phyloP scores from a whole-genome alignment of 2,329 filamentous ascomycete genomes.

The Coniella lustricola region DNA sequence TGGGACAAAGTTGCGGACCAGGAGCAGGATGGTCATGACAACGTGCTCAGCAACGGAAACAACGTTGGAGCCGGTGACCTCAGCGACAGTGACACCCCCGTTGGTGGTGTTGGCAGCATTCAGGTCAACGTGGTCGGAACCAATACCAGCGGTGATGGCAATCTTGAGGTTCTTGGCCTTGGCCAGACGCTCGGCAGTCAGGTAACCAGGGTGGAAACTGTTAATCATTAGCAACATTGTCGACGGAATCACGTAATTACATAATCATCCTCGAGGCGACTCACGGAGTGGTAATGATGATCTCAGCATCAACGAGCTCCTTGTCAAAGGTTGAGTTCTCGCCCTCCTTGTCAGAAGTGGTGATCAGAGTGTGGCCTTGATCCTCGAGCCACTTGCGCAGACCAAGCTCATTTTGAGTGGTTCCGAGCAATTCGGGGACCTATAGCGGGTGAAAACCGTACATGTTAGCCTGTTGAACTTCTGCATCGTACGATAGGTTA shows the following conservation, averaged over 20 bases:
- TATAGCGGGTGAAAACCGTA: conserved; percentile 23
- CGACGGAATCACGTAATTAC: too few relatives aligned
- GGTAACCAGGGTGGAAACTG: conserved; percentile 97
- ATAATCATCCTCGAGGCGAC: conserved; percentile 20
- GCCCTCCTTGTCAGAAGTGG: conserved; percentile 94
- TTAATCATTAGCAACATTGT: too few relatives aligned
- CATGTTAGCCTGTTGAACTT: conserved; percentile 2
- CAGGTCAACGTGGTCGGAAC: conserved; percentile 96
- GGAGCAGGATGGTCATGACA: conserved; percentile 93
- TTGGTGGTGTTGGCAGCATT: conserved; percentile 98
- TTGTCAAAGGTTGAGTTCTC: conserved; percentile 89
- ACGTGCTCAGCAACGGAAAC: conserved; percentile 99
- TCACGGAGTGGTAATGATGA: conserved; percentile 98
- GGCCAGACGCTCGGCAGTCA: conserved; percentile 89
- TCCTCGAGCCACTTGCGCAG: conserved; percentile 97
- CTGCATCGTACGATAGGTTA: too few relatives aligned
- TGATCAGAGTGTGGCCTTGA: conserved; percentile 91
- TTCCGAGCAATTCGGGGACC: conserved; percentile 80
- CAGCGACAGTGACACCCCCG: conserved; percentile 91
- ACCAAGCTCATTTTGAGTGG: conserved; percentile 97
- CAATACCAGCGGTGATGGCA: conserved; percentile 93
- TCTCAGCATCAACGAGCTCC: conserved; percentile 91
- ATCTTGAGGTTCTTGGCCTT: conserved; percentile 99
- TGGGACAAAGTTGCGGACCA: conserved; percentile 97
- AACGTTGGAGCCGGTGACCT: conserved; percentile 97